Conservation (phyloP, 257 asterid species). For the Penstemon eatonii region DNA sequence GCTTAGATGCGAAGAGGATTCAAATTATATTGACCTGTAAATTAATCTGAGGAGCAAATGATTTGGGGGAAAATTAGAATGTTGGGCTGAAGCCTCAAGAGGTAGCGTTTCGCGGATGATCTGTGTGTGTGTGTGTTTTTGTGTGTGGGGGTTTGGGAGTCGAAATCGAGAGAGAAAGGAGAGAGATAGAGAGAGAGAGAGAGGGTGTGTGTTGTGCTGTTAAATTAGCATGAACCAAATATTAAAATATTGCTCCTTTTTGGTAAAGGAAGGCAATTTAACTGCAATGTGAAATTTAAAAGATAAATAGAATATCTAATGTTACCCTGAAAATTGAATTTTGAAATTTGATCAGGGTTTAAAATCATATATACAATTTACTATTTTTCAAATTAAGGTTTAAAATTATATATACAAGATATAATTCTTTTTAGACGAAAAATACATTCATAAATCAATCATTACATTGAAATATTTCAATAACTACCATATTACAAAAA, state of each 20-base stretch:
- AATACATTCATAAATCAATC: too few species aligned
- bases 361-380: too few species aligned
- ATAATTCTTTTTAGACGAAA: too few species aligned
- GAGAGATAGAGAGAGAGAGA: constrained; percentile 23
- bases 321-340: too few species aligned
- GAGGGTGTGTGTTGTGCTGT: constrained; percentile 28
- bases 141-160: constrained; percentile 41
- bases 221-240: constrained; percentile 35
- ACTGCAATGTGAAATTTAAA: not conserved
- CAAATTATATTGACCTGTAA: constrained; percentile 26
- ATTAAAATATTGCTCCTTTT: not conserved
- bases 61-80: constrained; percentile 34
- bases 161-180: constrained; percentile 51
- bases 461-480: too few species aligned
- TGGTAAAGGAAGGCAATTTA: too few species aligned
- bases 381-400: too few species aligned
- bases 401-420: too few species aligned
- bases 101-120: constrained; percentile 12
- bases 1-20: constrained; percentile 26
- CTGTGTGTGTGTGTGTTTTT: not conserved
- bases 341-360: too few species aligned
- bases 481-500: too few species aligned
- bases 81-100: constrained; percentile 13
- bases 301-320: too few species aligned
- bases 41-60: constrained; percentile 28